Evolutionary conservation across 495 filamentous ascomycete species (phyloP), one percentile per base, ranked within the genome.

Genomic region (Aspergillus incahuasiensis): DNA sequence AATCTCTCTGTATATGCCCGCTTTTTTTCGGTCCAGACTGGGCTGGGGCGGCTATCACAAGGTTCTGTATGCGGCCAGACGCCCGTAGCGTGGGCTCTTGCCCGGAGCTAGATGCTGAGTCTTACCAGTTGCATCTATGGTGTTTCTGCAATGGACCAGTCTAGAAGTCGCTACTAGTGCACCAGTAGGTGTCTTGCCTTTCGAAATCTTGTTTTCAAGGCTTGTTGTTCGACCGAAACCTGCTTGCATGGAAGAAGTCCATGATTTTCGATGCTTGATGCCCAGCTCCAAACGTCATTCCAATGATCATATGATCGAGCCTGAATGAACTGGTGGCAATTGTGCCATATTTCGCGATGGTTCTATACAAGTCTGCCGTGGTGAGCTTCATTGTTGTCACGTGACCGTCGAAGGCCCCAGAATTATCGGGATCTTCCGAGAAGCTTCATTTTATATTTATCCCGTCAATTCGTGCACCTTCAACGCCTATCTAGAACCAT

Each of bases 351-450:
- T 30, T 20, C 13, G 1, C 32, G 3, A 38, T 1, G 16, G 6
- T 22, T 39, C 32, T 18, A 34, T 48, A 28, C 15, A 8, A 19
- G 35, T 15, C 38, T 38, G 15, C 16, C 24, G 24, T 55, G 43
- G 18, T 40, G 22, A 44, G 43, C 28, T 16, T 25, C 5, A 21
- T 18, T 54, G 30, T n/a, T 30, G 50, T 66, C 65, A 68, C 65
- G 64, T 69, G 63, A 62, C 44, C 16, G 35, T 64, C 21, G 67
- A 67, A 68, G 16, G 53, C 47, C 57, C 68, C 60, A 63, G 70
- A 71, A 71, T 35, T 42, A 39, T 65, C 69, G 52, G 61, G 57
- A 25, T 4, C 22, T 28, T 6, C 18, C 61, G 11, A 35, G 59
- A 56, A 47, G 24, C 9, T 44, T 56, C 58, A 16, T 41, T 18